phyloP scores from a whole-genome alignment of 495 filamentous ascomycete genomes.

The Lasiosphaeria hispida region DNA sequence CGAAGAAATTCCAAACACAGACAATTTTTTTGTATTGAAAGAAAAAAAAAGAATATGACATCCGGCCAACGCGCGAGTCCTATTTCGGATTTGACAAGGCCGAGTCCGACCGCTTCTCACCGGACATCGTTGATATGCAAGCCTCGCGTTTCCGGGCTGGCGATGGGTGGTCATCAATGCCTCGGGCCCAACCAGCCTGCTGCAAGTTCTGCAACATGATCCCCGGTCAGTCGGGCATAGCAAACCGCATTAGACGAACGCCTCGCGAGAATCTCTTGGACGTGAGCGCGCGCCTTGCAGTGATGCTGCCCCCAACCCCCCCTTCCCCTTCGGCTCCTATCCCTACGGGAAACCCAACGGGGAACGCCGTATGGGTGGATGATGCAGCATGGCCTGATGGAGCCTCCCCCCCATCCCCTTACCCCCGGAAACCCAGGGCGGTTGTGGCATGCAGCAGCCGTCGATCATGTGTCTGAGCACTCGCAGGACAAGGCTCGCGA shows the following conservation, averaged over 20 bases:
- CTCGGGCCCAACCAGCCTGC: slow-evolving; percentile 7
- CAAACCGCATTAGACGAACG: not conserved
- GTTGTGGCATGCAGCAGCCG: slow-evolving; percentile 26
- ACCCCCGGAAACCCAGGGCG: slow-evolving; percentile 4
- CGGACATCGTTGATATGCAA: slow-evolving; percentile 1
- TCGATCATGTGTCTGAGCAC: slow-evolving; percentile 30
- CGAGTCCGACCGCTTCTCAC: slow-evolving; percentile 6
- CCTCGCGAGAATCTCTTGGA: not conserved
- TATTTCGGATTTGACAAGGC: not conserved
- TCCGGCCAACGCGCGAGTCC: too few relatives aligned
- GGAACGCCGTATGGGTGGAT: too few relatives aligned
- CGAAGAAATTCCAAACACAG: not conserved
- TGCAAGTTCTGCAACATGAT: not conserved
- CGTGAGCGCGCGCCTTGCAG: not conserved
- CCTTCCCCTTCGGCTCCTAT: not conserved
- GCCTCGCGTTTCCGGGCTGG: slow-evolving; percentile 9
- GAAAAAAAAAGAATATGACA: not conserved
- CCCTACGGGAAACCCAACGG: too few relatives aligned
- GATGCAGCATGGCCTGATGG: not conserved
- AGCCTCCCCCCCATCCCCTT: not conserved
- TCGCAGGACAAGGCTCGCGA: slow-evolving; percentile 1
- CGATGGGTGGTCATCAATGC: slow-evolving; percentile 10
- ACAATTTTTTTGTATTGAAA: not conserved
- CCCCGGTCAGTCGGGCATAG: not conserved
- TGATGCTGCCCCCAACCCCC: not conserved